Evolutionary conservation across 2,329 filamentous ascomycete genomes (phyloP).

Genomic region (Phaeosphaeria sp.): DNA sequence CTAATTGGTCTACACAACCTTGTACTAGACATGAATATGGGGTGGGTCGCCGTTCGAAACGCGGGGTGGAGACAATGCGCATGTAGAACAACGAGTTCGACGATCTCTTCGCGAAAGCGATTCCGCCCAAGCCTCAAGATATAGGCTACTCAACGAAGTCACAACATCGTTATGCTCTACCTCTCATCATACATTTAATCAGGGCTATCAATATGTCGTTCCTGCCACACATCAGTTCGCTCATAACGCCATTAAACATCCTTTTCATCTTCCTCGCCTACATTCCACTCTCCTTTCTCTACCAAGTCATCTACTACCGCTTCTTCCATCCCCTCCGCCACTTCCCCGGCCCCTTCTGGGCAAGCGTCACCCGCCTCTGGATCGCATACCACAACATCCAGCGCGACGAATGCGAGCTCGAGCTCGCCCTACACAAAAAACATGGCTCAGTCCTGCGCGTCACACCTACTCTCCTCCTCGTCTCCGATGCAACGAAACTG

Average conservation of each 20-base stretch:
- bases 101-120: not conserved
- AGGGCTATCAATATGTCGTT: not conserved
- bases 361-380: constrained; percentile 60
- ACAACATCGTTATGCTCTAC: not conserved
- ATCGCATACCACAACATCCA: constrained; percentile 60
- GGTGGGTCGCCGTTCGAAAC: not conserved
- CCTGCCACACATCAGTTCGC: not conserved
- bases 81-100: not conserved
- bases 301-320: constrained; percentile 51
- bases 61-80: not conserved
- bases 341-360: constrained; percentile 65
- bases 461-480: constrained; percentile 58
- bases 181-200: not conserved
- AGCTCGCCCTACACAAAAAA: constrained; percentile 55
- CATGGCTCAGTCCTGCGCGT: constrained; percentile 48
- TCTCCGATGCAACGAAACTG: constrained; percentile 62
- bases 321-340: constrained; percentile 61
- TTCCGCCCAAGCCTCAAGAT: not conserved
- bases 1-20: not conserved
- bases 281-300: constrained; percentile 9
- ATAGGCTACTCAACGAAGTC: not conserved
- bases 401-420: constrained; percentile 54
- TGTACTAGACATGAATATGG: not conserved
- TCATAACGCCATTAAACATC: constrained; percentile 1
- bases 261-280: not conserved